These are phyloP conservation scores for Stagonosporopsis tanaceti DNA, from an alignment of 2,329 filamentous ascomycete species.

Conservation along the genomic window DNA sequence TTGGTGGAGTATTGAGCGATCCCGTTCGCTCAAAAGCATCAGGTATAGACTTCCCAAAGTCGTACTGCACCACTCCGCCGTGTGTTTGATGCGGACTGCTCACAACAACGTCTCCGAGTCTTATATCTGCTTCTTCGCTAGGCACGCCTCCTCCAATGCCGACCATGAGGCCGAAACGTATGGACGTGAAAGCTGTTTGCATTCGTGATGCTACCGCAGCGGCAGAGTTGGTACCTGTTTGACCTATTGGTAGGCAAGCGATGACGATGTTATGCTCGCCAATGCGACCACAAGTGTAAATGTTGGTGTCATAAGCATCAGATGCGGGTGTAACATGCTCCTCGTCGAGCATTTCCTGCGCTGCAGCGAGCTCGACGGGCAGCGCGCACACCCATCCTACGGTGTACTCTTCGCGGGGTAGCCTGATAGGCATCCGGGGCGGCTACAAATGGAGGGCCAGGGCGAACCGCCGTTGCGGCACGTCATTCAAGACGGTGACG, in stretches of 20 bases:
- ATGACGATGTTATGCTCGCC: constrained; percentile 7
- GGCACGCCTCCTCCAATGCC: constrained; percentile 15
- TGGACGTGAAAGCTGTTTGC: constrained; percentile 35
- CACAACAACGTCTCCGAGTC: constrained; percentile 11
- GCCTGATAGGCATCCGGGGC: not conserved
- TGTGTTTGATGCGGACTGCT: constrained; percentile 4
- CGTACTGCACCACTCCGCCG: constrained; percentile 19
- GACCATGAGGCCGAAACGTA: constrained; percentile 24
- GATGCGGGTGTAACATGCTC: not conserved
- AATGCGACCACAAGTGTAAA: constrained; percentile 6
- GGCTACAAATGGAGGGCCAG: not conserved
- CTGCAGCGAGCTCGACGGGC: not conserved
- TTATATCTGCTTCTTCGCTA: constrained; percentile 1
- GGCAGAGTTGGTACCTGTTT: constrained; percentile 40
- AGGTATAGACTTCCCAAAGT: constrained; percentile 8
- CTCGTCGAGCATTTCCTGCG: not conserved
- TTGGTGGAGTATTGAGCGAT: constrained; percentile 13
- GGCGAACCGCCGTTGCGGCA: not conserved
- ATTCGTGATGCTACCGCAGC: constrained; percentile 41
- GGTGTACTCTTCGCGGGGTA: constrained; percentile 21
- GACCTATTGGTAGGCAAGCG: constrained; percentile 5
- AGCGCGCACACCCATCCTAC: constrained; percentile 27
- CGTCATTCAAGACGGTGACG: not conserved
- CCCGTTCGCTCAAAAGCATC: constrained; percentile 15
- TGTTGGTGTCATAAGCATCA: constrained; percentile 1